Conservation (phyloP, 1,139 yeast species). For the Debaryomyces sp. region DNA sequence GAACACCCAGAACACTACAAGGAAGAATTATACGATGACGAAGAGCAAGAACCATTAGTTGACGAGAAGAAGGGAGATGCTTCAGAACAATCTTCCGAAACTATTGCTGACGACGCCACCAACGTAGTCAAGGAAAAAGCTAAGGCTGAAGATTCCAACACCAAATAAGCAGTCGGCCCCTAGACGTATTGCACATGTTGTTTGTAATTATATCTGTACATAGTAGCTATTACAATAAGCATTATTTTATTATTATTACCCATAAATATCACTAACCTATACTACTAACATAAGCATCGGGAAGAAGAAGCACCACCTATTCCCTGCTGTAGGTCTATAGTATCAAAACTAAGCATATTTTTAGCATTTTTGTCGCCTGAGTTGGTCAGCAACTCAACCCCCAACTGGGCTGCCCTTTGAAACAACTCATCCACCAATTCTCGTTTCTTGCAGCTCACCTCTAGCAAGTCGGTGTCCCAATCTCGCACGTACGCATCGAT, state of each 20-base stretch:
- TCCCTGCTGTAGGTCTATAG: conserved; percentile 34
- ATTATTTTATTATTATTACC: neutral
- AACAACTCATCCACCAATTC: conserved; percentile 44
- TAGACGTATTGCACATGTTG: neutral
- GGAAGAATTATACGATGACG: conserved; percentile 85
- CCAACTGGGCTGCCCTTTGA: conserved; percentile 46
- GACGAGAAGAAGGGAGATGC: conserved; percentile 15
- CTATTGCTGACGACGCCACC: conserved; percentile 7
- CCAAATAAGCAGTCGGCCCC: neutral
- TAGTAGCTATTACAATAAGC: conserved; percentile 4
- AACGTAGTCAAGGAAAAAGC: conserved; percentile 4
- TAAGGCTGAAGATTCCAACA: neutral
- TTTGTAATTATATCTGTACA: conserved; percentile 6
- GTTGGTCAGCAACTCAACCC: conserved; percentile 25
- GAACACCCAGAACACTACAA: conserved; percentile 91
- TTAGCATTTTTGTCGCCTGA: conserved; percentile 16
- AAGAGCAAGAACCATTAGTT: conserved; percentile 28
- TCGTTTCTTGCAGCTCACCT: conserved; percentile 45
- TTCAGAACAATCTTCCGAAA: conserved; percentile 15
- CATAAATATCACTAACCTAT: conserved; percentile 5
- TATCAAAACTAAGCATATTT: conserved; percentile 40
- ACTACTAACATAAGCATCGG: conserved; percentile 26
- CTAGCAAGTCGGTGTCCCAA: conserved; percentile 46
- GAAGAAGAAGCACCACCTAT: conserved; percentile 9
- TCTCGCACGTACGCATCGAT: conserved; percentile 40